Evolutionary conservation across 2,329 filamentous ascomycete genomes (phyloP), one percentile per base, ranked within the genome.

Genomic region (Fonsecaea pedrosoi): DNA sequence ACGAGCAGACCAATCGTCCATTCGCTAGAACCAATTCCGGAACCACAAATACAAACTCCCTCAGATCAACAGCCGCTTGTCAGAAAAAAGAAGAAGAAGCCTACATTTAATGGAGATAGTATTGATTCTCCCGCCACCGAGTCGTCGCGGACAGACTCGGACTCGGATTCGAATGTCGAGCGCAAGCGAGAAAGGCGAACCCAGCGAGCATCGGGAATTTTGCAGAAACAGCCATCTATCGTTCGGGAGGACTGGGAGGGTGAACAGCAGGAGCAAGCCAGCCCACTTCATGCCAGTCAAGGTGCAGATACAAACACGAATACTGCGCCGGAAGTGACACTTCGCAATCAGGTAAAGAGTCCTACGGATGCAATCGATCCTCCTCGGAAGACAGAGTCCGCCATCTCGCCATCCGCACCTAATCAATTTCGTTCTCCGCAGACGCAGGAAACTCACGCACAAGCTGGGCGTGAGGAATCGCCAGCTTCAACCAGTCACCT

Each of bases 221-320:
- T 77, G 34, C 71, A 70, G 32, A 80, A 80, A 64, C 77, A 77
- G 35, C 78, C 79, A 6, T 79, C 78, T 5, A 76, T 77, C 18
- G 78, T 80, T 3, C 74, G 74, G 4, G 81, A 83, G 66, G 80
- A 82, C 57, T 75, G 76, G 62, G 77, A 79, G 61, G 77, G 76
- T 25, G 79, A 80, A 66, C 76, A 77, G 63, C 71, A 73, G 18
- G 75, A 77, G 18, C 70, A 74, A 56, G 37, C 34, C 54, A 57
- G 60, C 54, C 65, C 60, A 21, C 25, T 30, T 4, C 54, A 58
- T 25, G 55, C 45, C 56, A 60, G 48, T 13, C 37, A 30, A 12
- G 8, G 18, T 9, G 8, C n/a, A 4, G 32, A 61, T 15, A 15
- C 42, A 4, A 8, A 12, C 15, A 7, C 25, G 18, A 50, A 50